Base-by-base conservation (phyloP, 2,329 filamentous ascomycete genomes). In the Simplicillium aogashimaense region DNA sequence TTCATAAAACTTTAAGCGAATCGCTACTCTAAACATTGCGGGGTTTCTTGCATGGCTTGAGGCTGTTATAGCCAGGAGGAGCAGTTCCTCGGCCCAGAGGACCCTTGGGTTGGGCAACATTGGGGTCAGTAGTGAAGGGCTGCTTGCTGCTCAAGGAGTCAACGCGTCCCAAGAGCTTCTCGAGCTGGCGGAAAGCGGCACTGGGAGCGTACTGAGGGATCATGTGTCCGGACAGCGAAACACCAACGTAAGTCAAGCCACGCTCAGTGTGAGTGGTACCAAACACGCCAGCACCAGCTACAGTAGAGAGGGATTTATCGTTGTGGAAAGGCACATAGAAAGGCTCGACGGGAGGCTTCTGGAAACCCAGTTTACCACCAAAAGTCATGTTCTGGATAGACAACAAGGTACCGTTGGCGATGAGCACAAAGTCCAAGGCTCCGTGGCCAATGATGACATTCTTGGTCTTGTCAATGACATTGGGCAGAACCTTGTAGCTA, bases 341-440 rank as follows among this genome's bases (percentile, higher is more conserved):
- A 6, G 37, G 38, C 2, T 36, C 35, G 29, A 14, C 5, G 41
- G 32, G 83, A 1, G 62, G 57, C 1, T 55, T 55, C 47, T 78
- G 72, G 66, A 89, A 89, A 0, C 85, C 85, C 39, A 83, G 76
- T 20, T 66, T 55, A 4, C 83, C 85, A 43, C 76, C 73, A 78
- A 79, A 89, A 0, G 83, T 88, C 72, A 87, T 85, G 62, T 89
- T 89, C 53, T 89, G 83, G 37, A 88, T 78, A 0, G 74, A 71
- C 7, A 86, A 65, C 2, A 89, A 67, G 0, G 82, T 84, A 14
- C 84, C 85, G 55, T 86, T 83, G 53, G 70, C 67, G 10, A 82
- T 66, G 2, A 86, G 69, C 46, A 84, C 69, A 53, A 72, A 83
- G 58, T 88, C 85, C 2, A 57, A 45, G 10, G 48, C 47, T 2